Conservation (phyloP, 1,284 basidiomycete genomes). For the Rhodotorula sp. region DNA sequence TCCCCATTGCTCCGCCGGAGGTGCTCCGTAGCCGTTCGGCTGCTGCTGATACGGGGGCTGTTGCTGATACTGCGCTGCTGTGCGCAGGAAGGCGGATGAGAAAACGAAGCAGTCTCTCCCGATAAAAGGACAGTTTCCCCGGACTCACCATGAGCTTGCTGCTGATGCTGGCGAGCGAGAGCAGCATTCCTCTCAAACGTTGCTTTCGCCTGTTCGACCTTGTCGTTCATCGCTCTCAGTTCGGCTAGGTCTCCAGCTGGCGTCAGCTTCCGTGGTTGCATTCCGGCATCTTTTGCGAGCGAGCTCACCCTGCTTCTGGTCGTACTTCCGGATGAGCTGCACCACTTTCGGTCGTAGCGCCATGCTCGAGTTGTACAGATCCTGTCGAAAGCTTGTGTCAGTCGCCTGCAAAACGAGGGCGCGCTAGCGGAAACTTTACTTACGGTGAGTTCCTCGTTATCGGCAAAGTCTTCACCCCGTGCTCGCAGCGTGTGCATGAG, state of each 20-base stretch:
- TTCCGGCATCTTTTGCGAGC: too few relatives aligned
- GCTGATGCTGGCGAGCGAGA: background rate
- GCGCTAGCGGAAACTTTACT: constrained; percentile 18
- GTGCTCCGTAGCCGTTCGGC: constrained; percentile 7
- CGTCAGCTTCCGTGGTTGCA: too few relatives aligned
- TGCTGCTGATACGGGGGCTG: background rate
- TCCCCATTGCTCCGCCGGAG: constrained; percentile 3
- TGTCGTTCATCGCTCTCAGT: constrained; percentile 42
- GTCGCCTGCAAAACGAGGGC: background rate
- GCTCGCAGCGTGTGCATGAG: constrained; percentile 73
- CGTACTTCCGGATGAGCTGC: constrained; percentile 93
- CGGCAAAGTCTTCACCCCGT: constrained; percentile 77
- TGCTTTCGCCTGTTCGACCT: constrained; percentile 45
- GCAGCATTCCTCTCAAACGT: constrained; percentile 44
- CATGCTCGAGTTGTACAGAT: constrained; percentile 87
- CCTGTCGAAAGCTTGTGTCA: constrained; percentile 54
- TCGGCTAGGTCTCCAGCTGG: constrained; percentile 34
- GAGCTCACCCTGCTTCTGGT: constrained; percentile 77
- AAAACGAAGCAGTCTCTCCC: too few relatives aligned
- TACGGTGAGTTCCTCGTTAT: constrained; percentile 91
- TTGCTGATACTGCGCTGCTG: background rate
- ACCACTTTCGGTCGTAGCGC: constrained; percentile 89
- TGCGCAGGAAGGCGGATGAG: too few relatives aligned
- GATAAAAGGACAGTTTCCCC: too few relatives aligned
- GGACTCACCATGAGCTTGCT: too few relatives aligned